Evolutionary conservation across 2,329 filamentous ascomycete species (phyloP).

Genomic region (Dendryphion nanum): DNA sequence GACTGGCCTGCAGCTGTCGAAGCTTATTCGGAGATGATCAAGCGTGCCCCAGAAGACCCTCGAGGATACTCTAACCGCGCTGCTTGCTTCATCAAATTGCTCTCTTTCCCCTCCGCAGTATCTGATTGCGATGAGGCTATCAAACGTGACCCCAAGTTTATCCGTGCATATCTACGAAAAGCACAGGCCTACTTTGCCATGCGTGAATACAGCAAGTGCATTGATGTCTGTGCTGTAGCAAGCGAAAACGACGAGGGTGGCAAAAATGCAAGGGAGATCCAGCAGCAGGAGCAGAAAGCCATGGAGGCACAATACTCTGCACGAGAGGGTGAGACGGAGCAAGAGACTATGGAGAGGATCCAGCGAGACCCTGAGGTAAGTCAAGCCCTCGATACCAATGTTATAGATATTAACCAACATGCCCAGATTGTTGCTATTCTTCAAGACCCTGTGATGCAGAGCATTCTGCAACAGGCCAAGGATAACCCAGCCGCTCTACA

Average conservation of each 20-base stretch:
- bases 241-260: conserved; percentile 71
- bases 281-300: conserved; percentile 91
- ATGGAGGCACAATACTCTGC: conserved; percentile 85
- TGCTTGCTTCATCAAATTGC: conserved; percentile 92
- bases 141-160: conserved; percentile 86
- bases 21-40: conserved; percentile 94
- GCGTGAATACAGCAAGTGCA: conserved; percentile 94
- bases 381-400: conserved; percentile 7
- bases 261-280: conserved; percentile 87
- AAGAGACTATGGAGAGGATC: conserved; percentile 89
- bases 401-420: conserved; percentile 21
- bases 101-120: conserved; percentile 90
- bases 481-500: conserved; percentile 86
- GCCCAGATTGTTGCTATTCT: conserved; percentile 79
- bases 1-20: conserved; percentile 96
- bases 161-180: conserved; percentile 94
- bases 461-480: conserved; percentile 95
- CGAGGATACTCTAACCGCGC: conserved; percentile 97
- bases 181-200: conserved; percentile 94
- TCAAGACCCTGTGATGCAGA: conserved; percentile 96
- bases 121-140: conserved; percentile 91
- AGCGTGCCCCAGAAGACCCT: conserved; percentile 88
- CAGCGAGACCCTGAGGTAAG: conserved; percentile 86
- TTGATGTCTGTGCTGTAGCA: conserved; percentile 86
- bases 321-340: conserved; percentile 91